Percentiles rank a stretch among this genome's conserved stretches.
Conservation (phyloP, 225 moss, liverwort and hornwort genomes). For the Lunularia cruciata region DNA sequence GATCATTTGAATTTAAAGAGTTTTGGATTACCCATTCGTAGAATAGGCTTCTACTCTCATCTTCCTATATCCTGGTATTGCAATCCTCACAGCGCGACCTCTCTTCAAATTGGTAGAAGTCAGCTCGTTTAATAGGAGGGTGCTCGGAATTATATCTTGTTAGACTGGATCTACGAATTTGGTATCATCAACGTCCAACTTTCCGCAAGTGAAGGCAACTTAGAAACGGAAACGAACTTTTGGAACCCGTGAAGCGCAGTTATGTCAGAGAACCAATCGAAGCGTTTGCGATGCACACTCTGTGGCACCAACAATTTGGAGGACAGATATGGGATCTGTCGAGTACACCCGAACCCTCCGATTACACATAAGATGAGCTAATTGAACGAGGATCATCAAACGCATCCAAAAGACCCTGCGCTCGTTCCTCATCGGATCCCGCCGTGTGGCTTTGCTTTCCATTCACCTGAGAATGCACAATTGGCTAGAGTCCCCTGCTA, state of each 20-base stretch:
- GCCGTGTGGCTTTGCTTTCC: constrained; percentile 36
- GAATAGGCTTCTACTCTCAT: too few species aligned
- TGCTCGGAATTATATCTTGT: too few species aligned
- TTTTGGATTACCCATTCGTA: too few species aligned
- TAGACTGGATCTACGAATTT: too few species aligned
- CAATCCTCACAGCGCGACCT: too few species aligned
- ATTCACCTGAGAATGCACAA: constrained; percentile 41
- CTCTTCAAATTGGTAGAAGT: too few species aligned
- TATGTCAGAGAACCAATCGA: constrained; percentile 49
- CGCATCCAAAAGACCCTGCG: constrained; percentile 38
- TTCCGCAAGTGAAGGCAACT: too few species aligned
- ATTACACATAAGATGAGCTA: constrained; percentile 31
- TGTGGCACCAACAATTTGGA: constrained; percentile 35
- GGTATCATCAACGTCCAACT: too few species aligned
- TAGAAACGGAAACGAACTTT: too few species aligned
- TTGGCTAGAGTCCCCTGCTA: constrained; percentile 37
- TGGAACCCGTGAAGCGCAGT: constrained; percentile 33
- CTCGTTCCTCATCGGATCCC: constrained; percentile 42
- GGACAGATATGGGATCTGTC: constrained; percentile 29
- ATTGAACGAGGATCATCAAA: constrained; percentile 37
- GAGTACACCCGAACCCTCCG: constrained; percentile 44
- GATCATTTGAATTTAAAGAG: too few species aligned
- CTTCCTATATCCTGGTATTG: too few species aligned
- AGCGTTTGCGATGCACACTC: constrained; percentile 39
- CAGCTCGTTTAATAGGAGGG: too few species aligned